These are phyloP conservation scores for Psidium guajava DNA, from an alignment of 345 rosid species.

Conservation along the genomic window DNA sequence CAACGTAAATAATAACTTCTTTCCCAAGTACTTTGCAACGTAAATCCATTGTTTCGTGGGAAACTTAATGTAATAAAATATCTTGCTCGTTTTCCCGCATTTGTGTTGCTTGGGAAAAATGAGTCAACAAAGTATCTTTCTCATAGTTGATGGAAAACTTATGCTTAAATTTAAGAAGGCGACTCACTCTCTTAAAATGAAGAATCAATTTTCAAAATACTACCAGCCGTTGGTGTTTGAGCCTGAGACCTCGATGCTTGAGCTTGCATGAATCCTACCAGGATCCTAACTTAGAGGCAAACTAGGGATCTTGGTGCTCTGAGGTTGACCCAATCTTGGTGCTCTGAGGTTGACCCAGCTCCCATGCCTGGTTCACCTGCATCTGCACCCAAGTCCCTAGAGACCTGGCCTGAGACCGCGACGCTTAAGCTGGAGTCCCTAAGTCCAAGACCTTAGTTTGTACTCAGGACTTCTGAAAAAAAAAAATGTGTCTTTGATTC, in stretches of 20 bases:
- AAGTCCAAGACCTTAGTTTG: neutral
- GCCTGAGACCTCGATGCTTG: neutral
- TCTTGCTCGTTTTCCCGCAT: neutral
- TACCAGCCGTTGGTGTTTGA: neutral
- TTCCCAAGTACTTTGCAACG: neutral
- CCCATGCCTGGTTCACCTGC: neutral
- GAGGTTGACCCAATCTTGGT: neutral
- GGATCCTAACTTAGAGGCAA: neutral
- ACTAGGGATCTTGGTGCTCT: neutral
- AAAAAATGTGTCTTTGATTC: neutral
- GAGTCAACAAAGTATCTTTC: neutral
- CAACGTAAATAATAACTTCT: neutral
- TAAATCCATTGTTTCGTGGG: neutral
- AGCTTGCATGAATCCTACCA: neutral
- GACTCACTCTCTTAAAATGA: neutral
- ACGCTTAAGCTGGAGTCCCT: neutral
- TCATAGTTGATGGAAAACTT: neutral
- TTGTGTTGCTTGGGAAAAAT: neutral
- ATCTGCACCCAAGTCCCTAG: neutral
- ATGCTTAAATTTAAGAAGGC: neutral
- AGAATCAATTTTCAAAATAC: neutral
- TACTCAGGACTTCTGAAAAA: neutral
- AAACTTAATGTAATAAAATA: neutral
- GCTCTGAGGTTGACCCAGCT: neutral
- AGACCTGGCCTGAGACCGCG: neutral